Percentiles rank a stretch among this genome's conserved stretches.
Conservation (phyloP, 2,329 filamentous ascomycete species). For the Neonectria faginata region DNA sequence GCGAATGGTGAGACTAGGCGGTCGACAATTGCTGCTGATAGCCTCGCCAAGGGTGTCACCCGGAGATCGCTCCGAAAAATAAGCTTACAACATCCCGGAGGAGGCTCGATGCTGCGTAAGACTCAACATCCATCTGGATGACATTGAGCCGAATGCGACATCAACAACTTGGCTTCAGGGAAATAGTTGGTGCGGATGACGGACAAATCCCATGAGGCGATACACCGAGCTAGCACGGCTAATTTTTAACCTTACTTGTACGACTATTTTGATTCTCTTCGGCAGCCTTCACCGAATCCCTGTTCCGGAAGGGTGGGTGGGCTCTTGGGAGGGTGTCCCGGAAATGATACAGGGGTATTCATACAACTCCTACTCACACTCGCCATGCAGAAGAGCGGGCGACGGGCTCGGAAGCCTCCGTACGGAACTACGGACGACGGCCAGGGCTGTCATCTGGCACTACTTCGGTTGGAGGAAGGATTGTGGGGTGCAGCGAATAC, state of each 20-base stretch:
- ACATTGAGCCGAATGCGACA: neutral
- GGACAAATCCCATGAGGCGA: neutral
- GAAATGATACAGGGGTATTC: constrained; percentile 16
- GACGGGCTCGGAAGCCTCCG: neutral
- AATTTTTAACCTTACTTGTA: constrained; percentile 7
- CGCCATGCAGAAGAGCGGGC: neutral
- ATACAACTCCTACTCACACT: neutral
- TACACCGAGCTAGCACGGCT: neutral
- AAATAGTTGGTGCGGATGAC: neutral
- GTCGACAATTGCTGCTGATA: neutral
- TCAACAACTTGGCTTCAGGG: neutral
- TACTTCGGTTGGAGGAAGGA: constrained; percentile 4
- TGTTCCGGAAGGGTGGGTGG: neutral
- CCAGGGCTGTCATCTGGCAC: constrained; percentile 1
- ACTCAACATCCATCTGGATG: neutral
- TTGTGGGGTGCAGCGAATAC: neutral
- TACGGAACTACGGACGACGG: neutral
- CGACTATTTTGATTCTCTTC: neutral
- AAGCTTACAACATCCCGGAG: neutral
- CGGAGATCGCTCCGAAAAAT: constrained; percentile 2
- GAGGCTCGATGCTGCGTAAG: neutral
- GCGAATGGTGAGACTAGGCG: neutral
- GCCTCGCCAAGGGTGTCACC: neutral
- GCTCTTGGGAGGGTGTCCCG: neutral
- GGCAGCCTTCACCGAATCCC: neutral